These are phyloP conservation scores for Mycena pura DNA, from an alignment of 768 basidiomycete genomes.

Conservation along the genomic window DNA sequence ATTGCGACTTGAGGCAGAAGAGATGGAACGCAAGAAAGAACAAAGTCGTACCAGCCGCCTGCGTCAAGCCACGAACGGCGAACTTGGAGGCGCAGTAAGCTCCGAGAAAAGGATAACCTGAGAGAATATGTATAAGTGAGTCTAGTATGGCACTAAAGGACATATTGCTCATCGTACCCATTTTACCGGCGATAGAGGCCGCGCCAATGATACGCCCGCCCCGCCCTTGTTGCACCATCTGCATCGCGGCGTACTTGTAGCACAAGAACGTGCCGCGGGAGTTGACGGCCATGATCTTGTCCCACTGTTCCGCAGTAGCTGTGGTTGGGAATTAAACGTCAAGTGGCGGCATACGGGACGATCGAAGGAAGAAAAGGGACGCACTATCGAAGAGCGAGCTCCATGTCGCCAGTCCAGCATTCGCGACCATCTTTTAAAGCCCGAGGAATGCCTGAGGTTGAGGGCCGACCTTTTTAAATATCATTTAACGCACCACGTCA, in stretches of 20 bases:
- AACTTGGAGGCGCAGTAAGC: constrained; percentile 41
- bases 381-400: constrained; percentile 18
- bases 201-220: constrained; percentile 47
- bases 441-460: too few species aligned
- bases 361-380: not conserved
- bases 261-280: constrained; percentile 42
- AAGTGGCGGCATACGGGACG: too few species aligned
- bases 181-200: constrained; percentile 19
- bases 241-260: constrained; percentile 45
- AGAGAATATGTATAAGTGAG: not conserved
- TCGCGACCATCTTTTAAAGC: constrained; percentile 39
- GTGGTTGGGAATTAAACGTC: not conserved
- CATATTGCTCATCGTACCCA: constrained; percentile 19
- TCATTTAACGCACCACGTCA: constrained; percentile 28
- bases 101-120: constrained; percentile 10
- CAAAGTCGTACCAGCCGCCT: constrained; percentile 2
- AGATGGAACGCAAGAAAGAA: not conserved
- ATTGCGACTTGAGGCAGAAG: not conserved
- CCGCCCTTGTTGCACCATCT: constrained; percentile 46
- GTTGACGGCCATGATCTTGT: constrained; percentile 39
- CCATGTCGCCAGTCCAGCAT: constrained; percentile 29
- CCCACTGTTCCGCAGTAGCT: constrained; percentile 30
- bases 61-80: constrained; percentile 22
- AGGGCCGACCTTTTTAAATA: too few species aligned
- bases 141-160: too few species aligned